Percentiles rank a stretch among this genome's conserved stretches.
Evolutionary conservation across 208 protist genomes (phyloP).

Genomic region (Crithidia thermophila): DNA sequence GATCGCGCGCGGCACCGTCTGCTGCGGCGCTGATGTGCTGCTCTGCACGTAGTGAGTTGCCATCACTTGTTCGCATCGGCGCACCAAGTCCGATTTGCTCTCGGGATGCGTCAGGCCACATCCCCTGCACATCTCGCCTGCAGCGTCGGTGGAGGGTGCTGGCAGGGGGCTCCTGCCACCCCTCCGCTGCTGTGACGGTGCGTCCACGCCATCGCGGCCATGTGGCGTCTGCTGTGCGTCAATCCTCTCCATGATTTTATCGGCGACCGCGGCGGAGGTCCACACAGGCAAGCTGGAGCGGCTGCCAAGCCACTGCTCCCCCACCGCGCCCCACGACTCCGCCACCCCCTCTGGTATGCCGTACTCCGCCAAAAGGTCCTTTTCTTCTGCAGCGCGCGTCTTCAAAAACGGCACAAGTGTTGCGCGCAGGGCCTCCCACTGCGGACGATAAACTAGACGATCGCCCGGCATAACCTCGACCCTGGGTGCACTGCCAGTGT

Average conservation of each 20-base stretch:
- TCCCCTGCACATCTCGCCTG: constrained; percentile 2
- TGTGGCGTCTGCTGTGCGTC: constrained; percentile 3
- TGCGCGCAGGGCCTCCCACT: constrained; percentile 46
- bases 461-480: constrained; percentile 8
- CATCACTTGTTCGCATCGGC: constrained; percentile 61
- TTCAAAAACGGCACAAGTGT: constrained; percentile 60
- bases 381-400: constrained; percentile 26
- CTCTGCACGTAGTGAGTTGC: constrained; percentile 48
- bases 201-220: background rate
- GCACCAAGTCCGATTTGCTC: constrained; percentile 43
- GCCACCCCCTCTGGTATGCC: constrained; percentile 26
- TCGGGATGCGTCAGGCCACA: constrained; percentile 65
- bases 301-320: constrained; percentile 37
- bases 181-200: background rate
- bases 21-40: constrained; percentile 1
- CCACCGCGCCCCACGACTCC: constrained; percentile 26
- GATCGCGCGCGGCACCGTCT: constrained; percentile 46
- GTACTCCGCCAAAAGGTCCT: constrained; percentile 27
- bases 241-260: constrained; percentile 15
- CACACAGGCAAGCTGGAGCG: constrained; percentile 49
- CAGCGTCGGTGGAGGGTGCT: background rate
- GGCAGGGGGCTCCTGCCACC: constrained; percentile 6
- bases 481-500: background rate
- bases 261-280: constrained; percentile 30
- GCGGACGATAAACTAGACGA: constrained; percentile 32